A percentile compares a stretch with the other conserved stretches of the same genome.
These are phyloP conservation scores for Wickerhamomyces hampshirensis DNA, from an alignment of 805 yeast genomes.

Conservation along the genomic window DNA sequence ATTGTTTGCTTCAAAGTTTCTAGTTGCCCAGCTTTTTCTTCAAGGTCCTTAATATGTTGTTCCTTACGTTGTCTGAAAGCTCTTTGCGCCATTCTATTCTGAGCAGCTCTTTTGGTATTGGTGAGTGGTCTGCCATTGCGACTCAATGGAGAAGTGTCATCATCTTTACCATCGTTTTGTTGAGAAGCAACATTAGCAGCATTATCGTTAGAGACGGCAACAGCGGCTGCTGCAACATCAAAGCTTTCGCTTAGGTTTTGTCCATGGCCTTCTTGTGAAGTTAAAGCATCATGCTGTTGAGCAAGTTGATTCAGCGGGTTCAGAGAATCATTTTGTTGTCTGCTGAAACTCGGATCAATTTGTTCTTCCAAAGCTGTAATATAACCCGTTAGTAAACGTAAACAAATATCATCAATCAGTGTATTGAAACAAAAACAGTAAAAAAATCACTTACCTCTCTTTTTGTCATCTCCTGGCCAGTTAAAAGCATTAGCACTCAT, in stretches of 20 bases:
- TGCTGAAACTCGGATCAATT: constrained; percentile 28
- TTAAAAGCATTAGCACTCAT: not conserved
- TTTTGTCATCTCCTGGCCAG: constrained; percentile 12
- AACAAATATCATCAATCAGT: not conserved
- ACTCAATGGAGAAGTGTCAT: constrained; percentile 8
- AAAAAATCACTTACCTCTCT: constrained; percentile 10
- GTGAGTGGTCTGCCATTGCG: constrained; percentile 38
- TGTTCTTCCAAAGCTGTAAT: constrained; percentile 20
- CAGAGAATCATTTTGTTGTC: constrained; percentile 11
- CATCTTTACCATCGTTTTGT: constrained; percentile 16
- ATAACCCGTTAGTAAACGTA: not conserved
- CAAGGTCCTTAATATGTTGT: constrained; percentile 73
- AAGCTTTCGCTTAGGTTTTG: constrained; percentile 12
- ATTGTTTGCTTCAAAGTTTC: constrained; percentile 59
- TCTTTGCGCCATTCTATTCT: constrained; percentile 86
- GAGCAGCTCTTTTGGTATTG: constrained; percentile 81
- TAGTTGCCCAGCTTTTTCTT: constrained; percentile 60
- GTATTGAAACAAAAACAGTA: not conserved
- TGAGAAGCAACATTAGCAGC: constrained; percentile 1
- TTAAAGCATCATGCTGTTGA: constrained; percentile 8
- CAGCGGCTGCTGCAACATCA: constrained; percentile 35
- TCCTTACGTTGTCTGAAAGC: constrained; percentile 88
- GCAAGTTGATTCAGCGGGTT: constrained; percentile 14
- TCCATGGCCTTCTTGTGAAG: not conserved
- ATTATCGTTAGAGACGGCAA: constrained; percentile 22